Conservation (phyloP, 1,284 basidiomycete species). For the Porodaedalea pini region DNA sequence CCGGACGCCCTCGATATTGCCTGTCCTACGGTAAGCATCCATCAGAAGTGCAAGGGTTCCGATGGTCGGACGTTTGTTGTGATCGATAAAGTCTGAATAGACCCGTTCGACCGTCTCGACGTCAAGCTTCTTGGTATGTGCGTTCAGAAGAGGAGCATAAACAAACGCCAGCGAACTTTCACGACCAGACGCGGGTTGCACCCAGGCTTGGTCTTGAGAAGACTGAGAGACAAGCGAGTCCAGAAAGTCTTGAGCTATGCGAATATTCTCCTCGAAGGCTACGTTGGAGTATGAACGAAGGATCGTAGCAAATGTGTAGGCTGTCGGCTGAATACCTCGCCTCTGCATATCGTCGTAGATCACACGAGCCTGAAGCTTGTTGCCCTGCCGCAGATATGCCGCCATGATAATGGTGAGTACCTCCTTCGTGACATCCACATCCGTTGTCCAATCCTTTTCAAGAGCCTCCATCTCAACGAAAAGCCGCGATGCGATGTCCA, state of each 20-base stretch:
- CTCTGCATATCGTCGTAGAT: conserved; percentile 75
- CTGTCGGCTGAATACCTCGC: conserved; percentile 65
- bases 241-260: conserved; percentile 62
- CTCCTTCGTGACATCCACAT: conserved; percentile 50
- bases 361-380: conserved; percentile 56
- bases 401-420: conserved; percentile 84
- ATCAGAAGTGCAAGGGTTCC: conserved; percentile 66
- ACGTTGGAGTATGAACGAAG: conserved; percentile 58
- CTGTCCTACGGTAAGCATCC: conserved; percentile 67
- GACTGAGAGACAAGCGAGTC: conserved; percentile 41
- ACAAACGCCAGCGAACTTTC: conserved; percentile 49
- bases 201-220: conserved; percentile 37
- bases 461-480: conserved; percentile 64
- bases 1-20: conserved; percentile 54
- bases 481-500: conserved; percentile 66
- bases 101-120: conserved; percentile 57
- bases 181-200: conserved; percentile 36
- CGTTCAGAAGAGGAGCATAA: conserved; percentile 62
- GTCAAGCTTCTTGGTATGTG: conserved; percentile 47
- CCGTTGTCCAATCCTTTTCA: conserved; percentile 34
- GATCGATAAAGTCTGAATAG: conserved; percentile 52
- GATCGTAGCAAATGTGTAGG: conserved; percentile 72
- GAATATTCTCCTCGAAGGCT: conserved; percentile 44
- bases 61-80: conserved; percentile 52
- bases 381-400: conserved; percentile 63